These are phyloP conservation scores for Exophiala sp. DNA, from an alignment of 2,329 filamentous ascomycete species.

Conservation along the genomic window DNA sequence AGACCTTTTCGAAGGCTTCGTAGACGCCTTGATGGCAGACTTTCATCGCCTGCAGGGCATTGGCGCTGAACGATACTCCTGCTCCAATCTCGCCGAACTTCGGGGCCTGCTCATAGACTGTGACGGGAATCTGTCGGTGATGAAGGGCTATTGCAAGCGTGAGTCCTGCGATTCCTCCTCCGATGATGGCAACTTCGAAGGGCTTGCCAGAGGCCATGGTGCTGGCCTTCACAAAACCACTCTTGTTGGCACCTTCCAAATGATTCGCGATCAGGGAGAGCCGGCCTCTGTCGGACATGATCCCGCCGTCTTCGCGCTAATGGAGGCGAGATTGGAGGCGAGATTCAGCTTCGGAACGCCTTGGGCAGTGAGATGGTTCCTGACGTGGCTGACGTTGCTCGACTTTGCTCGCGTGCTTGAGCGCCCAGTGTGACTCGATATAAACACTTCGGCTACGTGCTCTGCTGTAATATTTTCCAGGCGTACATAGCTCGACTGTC, in stretches of 20 bases:
- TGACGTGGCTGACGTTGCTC: no score
- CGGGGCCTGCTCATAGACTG: constrained; percentile 44
- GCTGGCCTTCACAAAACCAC: not conserved
- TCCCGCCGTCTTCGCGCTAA: not conserved
- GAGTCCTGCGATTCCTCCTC: constrained; percentile 33
- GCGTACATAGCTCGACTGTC: no score
- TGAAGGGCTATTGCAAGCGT: constrained; percentile 28
- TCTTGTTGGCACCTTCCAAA: not conserved
- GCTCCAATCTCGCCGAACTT: constrained; percentile 50
- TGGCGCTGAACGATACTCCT: constrained; percentile 46
- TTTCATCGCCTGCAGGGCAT: constrained; percentile 46
- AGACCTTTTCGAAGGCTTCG: constrained; percentile 38
- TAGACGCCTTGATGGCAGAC: constrained; percentile 40
- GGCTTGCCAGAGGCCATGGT: constrained; percentile 2
- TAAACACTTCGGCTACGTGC: no score
- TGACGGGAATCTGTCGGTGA: constrained; percentile 27
- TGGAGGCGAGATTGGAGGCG: not conserved
- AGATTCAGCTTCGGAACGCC: no score
- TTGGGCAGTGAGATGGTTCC: no score
- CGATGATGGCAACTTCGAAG: constrained; percentile 32
- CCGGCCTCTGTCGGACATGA: not conserved
- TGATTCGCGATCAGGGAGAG: not conserved
- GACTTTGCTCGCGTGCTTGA: no score
- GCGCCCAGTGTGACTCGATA: no score
- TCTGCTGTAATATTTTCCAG: no score